Base-by-base conservation (phyloP, 1,284 basidiomycete species). In the Leccinum solheimii region DNA sequence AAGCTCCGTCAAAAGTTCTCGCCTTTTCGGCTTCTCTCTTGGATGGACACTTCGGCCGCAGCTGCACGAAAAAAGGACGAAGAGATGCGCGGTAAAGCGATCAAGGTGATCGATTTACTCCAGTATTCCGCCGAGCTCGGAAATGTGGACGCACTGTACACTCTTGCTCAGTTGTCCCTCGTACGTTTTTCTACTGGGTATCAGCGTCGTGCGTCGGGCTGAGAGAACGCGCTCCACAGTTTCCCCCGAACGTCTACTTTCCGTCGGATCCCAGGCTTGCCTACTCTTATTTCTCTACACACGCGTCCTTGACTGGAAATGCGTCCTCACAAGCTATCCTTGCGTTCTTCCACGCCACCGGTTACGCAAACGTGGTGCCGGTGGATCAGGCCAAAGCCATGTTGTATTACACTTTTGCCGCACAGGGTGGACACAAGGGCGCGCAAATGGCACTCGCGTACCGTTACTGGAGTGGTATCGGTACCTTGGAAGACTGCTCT, bases 381-480 rank as follows among this genome's bases (percentile, higher is more conserved):
- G 77, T 86, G 2, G 81, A 91, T 67, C 87, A 90, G 74, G 85
- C 83, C 9, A 86, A 88, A 75, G 94, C 97, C 0, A 86, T 97
- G 61, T 79, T 98, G 0, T 94, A 98, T 73, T 95, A 96, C 73
- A 97, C 95, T 0, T 96, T 98, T 71, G 90, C 95, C 2, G 95
- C 94, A 2, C 87, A 95, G 58, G 90, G 91, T 16, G 93, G 91
- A 0, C 85, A 96, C 76, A 86, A 88, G 66, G 88, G 91, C 5
- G 92, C 97, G 0, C 91, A 96, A 73, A 95, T 97, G 92, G 87
- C 94, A 0, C 80, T 99, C 43, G 97, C 90, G 0, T 98, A 97
- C 75, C 86, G 95, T n/a, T 90, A 96, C 72, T 97, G 94, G 91
- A 90, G 90, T 27, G 97, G 97, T 0, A 96, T 99, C 62, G 94